phyloP scores from a whole-genome alignment of 768 basidiomycete genomes.

The Lactifluus volemus region DNA sequence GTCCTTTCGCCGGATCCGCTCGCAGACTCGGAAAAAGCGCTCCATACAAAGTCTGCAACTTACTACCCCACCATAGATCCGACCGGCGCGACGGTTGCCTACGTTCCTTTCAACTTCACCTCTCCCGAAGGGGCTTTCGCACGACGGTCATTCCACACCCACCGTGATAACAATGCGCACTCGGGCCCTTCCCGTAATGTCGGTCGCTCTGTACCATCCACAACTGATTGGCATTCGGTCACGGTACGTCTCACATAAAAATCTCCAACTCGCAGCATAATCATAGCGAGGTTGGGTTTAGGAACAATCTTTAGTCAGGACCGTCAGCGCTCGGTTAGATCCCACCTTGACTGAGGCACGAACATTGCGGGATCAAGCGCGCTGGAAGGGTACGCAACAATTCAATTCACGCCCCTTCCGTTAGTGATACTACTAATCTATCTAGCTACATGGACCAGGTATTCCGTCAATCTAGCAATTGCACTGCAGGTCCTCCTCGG shows the following conservation, averaged over 20 bases:
- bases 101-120: background rate
- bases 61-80: too few species aligned
- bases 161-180: too few species aligned
- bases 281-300: background rate
- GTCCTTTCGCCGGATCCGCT: background rate
- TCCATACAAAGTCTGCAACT: too few species aligned
- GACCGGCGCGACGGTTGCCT: too few species aligned
- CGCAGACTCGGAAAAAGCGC: background rate
- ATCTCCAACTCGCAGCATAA: background rate
- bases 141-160: too few species aligned
- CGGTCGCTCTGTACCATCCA: too few species aligned
- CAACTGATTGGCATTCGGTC: too few species aligned
- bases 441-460: background rate
- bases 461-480: slow-evolving; percentile 21
- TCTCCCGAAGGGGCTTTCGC: background rate
- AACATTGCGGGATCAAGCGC: background rate
- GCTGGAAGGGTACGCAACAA: background rate
- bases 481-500: slow-evolving; percentile 22
- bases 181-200: too few species aligned
- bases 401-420: background rate
- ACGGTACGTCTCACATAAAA: background rate
- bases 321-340: background rate
- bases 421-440: background rate
- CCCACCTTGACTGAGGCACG: background rate
- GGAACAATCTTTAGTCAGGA: background rate